Base-by-base conservation (phyloP, 148 eudicot genomes). In the Camellia japonica region DNA sequence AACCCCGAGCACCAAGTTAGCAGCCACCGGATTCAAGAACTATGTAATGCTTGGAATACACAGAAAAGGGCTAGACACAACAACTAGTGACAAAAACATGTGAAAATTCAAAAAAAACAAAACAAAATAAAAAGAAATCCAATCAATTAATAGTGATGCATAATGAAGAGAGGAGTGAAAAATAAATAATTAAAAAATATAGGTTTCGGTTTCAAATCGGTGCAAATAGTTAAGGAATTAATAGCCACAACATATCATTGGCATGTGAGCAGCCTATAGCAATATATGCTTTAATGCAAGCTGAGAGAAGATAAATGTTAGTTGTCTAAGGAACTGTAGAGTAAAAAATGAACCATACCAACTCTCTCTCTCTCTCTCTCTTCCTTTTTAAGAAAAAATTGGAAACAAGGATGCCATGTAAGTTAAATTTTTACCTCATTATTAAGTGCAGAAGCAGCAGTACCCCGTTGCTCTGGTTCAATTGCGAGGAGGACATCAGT, bases 381-480 rank as follows among this genome's bases (percentile, higher is more conserved):
- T 30, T 30, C 30, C 30, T 30, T 30, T 30, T 30, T 30, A 30
- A 30, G 30, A 30, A 30, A 30, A 30, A 30, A 30, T 30, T 30
- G 30, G 30, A 30, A 30, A 30, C 1, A 66, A 66, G 70, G 70
- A 66, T 7, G 64, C 9, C 66, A 62, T 62, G 66, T 14, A 19
- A 62, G 66, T 20, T 10, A 62, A 62, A 62, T 19, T 3, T 38
- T 78, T 90, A 95, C 98, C 94, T 93, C 93, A 78, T 89, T 93
- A 19, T 82, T 80, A 59, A 95, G 86, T 67, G 97, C 94, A 79
- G 89, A 76, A 79, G 90, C 77, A 74, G 97, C 86, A 67, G 87
- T 86, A 74, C 94, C 93, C 66, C 98, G 86, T 58, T 77, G 80
- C 70, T 88, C 89, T 20, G 94, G 97, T 82, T 95, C 97, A 12